phyloP scores from a whole-genome alignment of 129 eudicot species.

The Tanacetum coccineum region DNA sequence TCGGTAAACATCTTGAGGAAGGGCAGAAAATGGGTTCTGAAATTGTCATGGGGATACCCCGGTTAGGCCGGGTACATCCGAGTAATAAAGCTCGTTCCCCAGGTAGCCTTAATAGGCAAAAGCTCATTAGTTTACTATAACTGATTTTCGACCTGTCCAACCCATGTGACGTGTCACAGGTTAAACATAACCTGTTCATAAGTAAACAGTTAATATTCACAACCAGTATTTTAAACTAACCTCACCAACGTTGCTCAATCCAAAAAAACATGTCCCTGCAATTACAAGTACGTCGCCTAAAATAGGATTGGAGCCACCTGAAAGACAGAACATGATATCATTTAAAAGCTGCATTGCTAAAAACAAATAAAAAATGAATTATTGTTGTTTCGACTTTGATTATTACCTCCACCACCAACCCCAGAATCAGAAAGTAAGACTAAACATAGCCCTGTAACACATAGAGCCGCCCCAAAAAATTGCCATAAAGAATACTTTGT shows the following conservation, averaged over 20 bases:
- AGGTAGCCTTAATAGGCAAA: too few species aligned
- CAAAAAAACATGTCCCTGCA: constrained; percentile 61
- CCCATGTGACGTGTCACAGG: background rate
- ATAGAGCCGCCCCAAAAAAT: constrained; percentile 73
- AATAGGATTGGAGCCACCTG: constrained; percentile 87
- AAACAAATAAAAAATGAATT: background rate
- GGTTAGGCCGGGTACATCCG: too few species aligned
- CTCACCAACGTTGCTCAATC: constrained; percentile 83
- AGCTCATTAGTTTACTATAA: too few species aligned
- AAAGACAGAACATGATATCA: constrained; percentile 22
- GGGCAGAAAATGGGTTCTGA: too few species aligned
- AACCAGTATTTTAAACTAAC: constrained; percentile 30
- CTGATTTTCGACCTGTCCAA: background rate
- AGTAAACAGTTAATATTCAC: background rate
- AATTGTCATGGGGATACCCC: too few species aligned
- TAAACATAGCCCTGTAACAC: constrained; percentile 64
- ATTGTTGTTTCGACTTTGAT: background rate
- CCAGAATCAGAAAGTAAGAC: constrained; percentile 76
- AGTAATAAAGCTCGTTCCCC: too few species aligned
- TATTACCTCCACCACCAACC: constrained; percentile 66
- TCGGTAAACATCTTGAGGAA: too few species aligned
- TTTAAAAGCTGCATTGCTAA: background rate
- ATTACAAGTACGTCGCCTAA: constrained; percentile 78
- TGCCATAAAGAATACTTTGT: constrained; percentile 69
- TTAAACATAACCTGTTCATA: background rate